A percentile compares a stretch with the other conserved stretches of the same genome.
These are phyloP conservation scores for Sporothrix pseudoabietina DNA, from an alignment of 2,329 filamentous ascomycete species.

Conservation along the genomic window DNA sequence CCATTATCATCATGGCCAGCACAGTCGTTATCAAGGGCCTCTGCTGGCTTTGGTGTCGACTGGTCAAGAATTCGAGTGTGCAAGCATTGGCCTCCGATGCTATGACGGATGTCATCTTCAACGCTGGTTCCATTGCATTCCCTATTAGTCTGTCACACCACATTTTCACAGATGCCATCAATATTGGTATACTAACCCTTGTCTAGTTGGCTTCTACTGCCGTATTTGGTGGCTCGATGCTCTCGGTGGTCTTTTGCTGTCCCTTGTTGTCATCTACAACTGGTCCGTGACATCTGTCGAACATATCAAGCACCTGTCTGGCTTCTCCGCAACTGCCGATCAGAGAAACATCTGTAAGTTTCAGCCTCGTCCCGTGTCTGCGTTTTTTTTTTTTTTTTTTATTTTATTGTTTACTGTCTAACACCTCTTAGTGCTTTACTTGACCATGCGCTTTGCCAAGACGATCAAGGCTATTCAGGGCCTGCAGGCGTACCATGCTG, in stretches of 20 bases:
- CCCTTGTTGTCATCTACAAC: constrained; percentile 74
- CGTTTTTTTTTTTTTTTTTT: no score
- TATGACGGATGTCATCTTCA: constrained; percentile 74
- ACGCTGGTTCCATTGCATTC: constrained; percentile 84
- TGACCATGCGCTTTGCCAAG: constrained; percentile 91
- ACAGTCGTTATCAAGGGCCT: constrained; percentile 81
- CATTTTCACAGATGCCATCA: not conserved
- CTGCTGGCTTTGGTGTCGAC: constrained; percentile 85
- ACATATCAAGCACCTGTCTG: constrained; percentile 79
- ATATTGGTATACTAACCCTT: not conserved
- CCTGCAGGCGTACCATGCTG: constrained; percentile 79
- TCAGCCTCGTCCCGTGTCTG: not conserved
- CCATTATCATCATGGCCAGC: constrained; percentile 76
- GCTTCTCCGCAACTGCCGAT: constrained; percentile 75
- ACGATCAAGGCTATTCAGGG: constrained; percentile 85
- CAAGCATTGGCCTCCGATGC: constrained; percentile 63
- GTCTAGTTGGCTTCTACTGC: constrained; percentile 69
- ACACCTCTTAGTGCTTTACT: constrained; percentile 64
- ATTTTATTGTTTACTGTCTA: not conserved
- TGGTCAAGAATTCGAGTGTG: constrained; percentile 83
- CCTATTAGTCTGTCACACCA: constrained; percentile 59
- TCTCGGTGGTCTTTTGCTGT: constrained; percentile 76
- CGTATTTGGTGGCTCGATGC: constrained; percentile 82
- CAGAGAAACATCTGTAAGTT: constrained; percentile 70
- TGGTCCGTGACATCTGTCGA: constrained; percentile 73